Base-by-base conservation (phyloP, 148 eudicot species). In the Rhododendron griersonianum region DNA sequence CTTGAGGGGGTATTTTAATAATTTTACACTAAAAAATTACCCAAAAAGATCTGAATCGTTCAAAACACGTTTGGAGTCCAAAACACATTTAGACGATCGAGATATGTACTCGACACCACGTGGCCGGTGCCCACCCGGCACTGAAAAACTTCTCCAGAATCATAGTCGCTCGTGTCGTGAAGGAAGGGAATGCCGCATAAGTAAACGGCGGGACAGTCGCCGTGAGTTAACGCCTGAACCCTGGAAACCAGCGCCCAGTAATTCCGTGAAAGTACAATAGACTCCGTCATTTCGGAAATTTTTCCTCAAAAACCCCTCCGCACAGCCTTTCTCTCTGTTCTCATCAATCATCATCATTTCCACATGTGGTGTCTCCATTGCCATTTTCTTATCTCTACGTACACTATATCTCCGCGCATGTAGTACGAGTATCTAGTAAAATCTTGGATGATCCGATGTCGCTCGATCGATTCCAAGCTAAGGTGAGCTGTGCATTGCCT, bases 111-210 rank as follows among this genome's bases (percentile, higher is more conserved):
- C 30, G 30, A 0, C 30, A 30, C 30, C 30, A 30, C 30, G 30
- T 30, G 30, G 30, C 30, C 30, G 0, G 30, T 30, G 30, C 0
- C 30, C 30, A 30, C 30, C 0, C 0, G 30, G 30, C 30, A 30
- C 30, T 30, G 30, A 30, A 30, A 30, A 30, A 30, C 30, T 30
- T 30, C 30, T 30, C 30, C 35, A 33, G 35, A 33, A 33, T 35
- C 37, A 2, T 35, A 2, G n/a, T 48, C 19, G 5, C 57, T 47
- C 21, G 37, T 39, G 81, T 47, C 21, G 37, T 39, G 81, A 47
- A 15, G 8, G 79, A 16, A 63, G 61, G 69, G 69, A 79, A 79
- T 21, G 80, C 80, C 80, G 80, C 80, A 77, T 44, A 77, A 77
- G 80, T 44, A 39, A 21, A 77, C 53, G 80, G 80, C 80, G 10